Evolutionary conservation across 805 yeast genomes (phyloP).

Genomic region (Clavispora fructus): DNA sequence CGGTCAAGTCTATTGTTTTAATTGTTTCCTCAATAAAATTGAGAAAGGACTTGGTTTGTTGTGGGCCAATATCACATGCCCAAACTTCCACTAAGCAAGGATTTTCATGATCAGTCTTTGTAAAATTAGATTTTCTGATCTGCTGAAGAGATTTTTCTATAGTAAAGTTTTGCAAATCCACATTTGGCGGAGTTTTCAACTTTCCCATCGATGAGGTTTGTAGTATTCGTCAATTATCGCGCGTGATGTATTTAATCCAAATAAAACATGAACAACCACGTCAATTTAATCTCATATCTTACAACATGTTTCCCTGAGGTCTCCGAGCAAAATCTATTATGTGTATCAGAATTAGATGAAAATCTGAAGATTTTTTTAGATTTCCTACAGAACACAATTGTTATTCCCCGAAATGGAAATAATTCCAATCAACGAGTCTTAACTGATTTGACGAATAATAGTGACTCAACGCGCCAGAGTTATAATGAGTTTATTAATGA

Average conservation of each 20-base stretch:
- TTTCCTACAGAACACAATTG: neutral
- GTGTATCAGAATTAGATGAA: neutral
- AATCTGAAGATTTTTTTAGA: neutral
- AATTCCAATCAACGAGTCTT: neutral
- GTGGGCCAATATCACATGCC: constrained; percentile 43
- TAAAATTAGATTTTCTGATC: constrained; percentile 25
- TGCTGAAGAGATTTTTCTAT: constrained; percentile 44
- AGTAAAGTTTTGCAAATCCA: constrained; percentile 17
- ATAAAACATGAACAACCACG: neutral
- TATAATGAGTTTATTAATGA: neutral
- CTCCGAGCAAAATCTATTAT: neutral
- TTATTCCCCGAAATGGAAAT: neutral
- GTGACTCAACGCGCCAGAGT: neutral
- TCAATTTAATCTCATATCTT: neutral
- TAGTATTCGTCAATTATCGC: constrained; percentile 1
- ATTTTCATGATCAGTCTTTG: constrained; percentile 8
- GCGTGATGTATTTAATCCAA: neutral
- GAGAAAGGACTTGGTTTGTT: constrained; percentile 24
- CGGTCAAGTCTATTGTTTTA: constrained; percentile 20
- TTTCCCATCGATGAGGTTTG: constrained; percentile 8
- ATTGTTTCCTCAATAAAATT: constrained; percentile 22
- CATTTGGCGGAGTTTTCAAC: constrained; percentile 16
- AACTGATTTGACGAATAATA: neutral
- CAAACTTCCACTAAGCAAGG: constrained; percentile 38
- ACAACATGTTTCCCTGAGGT: neutral